phyloP scores from a whole-genome alignment of 345 rosid species.

The Atalantia buxifolia region DNA sequence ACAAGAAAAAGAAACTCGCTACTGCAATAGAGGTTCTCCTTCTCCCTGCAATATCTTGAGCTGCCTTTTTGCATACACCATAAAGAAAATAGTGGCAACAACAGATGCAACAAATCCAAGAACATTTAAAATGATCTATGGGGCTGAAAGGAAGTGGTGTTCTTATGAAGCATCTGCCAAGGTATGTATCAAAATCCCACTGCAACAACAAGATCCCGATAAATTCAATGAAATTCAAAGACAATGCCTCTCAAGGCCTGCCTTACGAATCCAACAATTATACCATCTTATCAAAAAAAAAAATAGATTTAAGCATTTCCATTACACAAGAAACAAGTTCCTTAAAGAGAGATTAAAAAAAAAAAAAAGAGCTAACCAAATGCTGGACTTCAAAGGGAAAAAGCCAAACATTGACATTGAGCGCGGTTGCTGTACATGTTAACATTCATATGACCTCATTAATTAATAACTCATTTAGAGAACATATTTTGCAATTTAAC shows the following conservation, averaged over 20 bases:
- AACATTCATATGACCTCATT: background rate
- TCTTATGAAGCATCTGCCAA: conserved; percentile 89
- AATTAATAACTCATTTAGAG: background rate
- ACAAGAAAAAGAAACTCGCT: conserved; percentile 7
- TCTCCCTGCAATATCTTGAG: conserved; percentile 59
- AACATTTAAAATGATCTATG: conserved; percentile 71
- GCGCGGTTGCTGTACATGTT: background rate
- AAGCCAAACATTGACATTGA: background rate
- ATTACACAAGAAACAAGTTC: background rate
- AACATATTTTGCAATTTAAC: background rate
- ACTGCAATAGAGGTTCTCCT: conserved; percentile 42
- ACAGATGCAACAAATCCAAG: conserved; percentile 74
- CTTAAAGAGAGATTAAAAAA: no score
- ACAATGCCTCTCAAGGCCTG: background rate
- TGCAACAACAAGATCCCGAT: conserved; percentile 33
- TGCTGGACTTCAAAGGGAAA: background rate
- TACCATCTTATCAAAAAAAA: background rate
- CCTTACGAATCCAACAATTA: background rate
- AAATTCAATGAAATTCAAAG: background rate
- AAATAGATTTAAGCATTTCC: background rate
- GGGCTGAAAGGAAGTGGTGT: conserved; percentile 51
- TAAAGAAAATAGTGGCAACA: conserved; percentile 61
- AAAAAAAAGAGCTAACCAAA: background rate
- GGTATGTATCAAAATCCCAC: conserved; percentile 75
- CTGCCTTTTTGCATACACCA: conserved; percentile 76